Evolutionary conservation across 768 basidiomycete genomes (phyloP), one percentile per base, ranked within the genome.

Genomic region (Leucosporidium yakuticum): DNA sequence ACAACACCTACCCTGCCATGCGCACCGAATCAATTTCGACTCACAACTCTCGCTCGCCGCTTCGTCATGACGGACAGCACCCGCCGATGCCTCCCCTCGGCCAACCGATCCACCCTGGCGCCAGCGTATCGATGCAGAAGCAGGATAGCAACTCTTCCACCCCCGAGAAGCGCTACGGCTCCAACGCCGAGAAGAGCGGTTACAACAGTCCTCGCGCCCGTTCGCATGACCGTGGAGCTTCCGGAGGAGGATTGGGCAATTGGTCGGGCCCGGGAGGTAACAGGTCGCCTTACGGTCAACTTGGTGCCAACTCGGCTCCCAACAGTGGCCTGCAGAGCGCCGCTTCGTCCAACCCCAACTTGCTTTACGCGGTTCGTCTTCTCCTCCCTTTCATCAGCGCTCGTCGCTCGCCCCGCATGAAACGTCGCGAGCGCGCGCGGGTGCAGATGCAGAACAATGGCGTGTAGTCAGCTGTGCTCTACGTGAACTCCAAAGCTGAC

Each of bases 291-390:
- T 73, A 73, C 29, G 71, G 71, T 6, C 56, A 21, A 7, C 62
- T 73, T 25, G 67, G 71, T 20, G 64, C 49, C 25, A 17, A 7
- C 25, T 9, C 39, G 44, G 9, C 25, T 2, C 29, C 55, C 25
- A n/a, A 15, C 3, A 64, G 62, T 55, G 71, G 71, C 4, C 34
- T 23, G 17, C 66, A 47, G 49, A 63, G 62, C 20, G 67, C 71
- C 2, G 62, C 67, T 48, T 57, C 54, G 12, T 49, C 36, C 25
- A 69, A 66, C 54, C 71, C 71, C 4, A 69, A 73, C 63, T 31
- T 73, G 34, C 68, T 69, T 53, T 73, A 69, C 25, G 71, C 71
- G 64, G 68, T 69, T 34, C 19, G 63, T 64, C 29, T 21, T n/a
- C 47, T 36, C 5, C 4, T 20, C 21, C 15, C n/a, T 12, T 44